Base-by-base conservation (phyloP, 805 yeast genomes). In the Kregervanrija fluxuum region DNA sequence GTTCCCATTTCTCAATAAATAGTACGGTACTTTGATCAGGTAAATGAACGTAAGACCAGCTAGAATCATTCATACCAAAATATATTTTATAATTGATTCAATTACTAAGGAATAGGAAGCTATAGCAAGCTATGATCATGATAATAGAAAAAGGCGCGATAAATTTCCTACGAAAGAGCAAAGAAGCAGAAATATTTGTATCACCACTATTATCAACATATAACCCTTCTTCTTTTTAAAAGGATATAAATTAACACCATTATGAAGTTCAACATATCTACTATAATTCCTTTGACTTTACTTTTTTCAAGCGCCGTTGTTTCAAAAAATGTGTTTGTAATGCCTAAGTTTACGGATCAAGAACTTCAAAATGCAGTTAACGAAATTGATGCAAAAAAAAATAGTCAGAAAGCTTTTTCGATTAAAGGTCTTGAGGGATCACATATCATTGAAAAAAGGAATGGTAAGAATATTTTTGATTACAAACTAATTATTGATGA, bases 1-100 rank as follows among this genome's bases (percentile, higher is more conserved):
- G 38, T 8, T 58, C 59, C 69, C 68, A 65, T 30, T 48, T 53
- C 44, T 65, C 67, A 30, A 49, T 51, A 40, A 59, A 61, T 5
- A 62, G 39, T n/a, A 61, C 57, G 42, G 59, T 57, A 10, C 49
- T 50, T 2, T 62, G 65, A 16, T 58, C 51, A 9, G 51, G 46
- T 64, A 63, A 59, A 41, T 65, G 68, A 2, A 58, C 47, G 45
- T 55, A 60, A 8, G 55, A 49, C 17, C 47, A 52, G 8, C 53
- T 54, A 1, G 63, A 57, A 41, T 64, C 69, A 22, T 54, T 22
- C 28, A 22, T 22, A 6, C 2, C 28, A 22, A 22, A 6, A 22
- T 22, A 17, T 17, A 5, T 22, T 22, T 6, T 22, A 22, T 4
- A 8, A 8, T 22, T 6, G 28, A 22, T 22, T 22, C 6, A 22